Evolutionary conservation across 2,329 filamentous ascomycete genomes (phyloP).

Genomic region (Paraconiothyrium brasiliense): DNA sequence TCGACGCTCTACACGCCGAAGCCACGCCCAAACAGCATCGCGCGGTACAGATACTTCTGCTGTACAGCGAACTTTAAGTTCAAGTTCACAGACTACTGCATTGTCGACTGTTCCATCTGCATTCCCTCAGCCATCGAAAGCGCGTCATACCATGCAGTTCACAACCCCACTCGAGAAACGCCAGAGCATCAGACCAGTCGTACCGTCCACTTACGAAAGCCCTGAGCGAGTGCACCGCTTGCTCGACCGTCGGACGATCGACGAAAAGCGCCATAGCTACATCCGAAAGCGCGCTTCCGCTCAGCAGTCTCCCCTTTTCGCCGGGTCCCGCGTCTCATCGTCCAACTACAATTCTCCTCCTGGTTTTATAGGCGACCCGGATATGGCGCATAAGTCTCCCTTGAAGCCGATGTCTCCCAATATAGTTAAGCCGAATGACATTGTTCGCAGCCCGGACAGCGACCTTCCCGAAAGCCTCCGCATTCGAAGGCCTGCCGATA

Average conservation of each 20-base stretch:
- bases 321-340: slow-evolving; percentile 42
- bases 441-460: slow-evolving; percentile 23
- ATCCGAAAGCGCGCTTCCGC: slow-evolving; percentile 53
- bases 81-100: slow-evolving; percentile 49
- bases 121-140: slow-evolving; percentile 45
- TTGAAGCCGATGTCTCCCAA: slow-evolving; percentile 24
- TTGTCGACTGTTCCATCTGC: slow-evolving; percentile 51
- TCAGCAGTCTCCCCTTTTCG: slow-evolving; percentile 52
- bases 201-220: slow-evolving; percentile 43
- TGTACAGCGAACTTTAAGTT: slow-evolving; percentile 44
- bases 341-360: slow-evolving; percentile 39
- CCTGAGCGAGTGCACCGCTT: slow-evolving; percentile 18
- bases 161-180: slow-evolving; percentile 46
- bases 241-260: slow-evolving; percentile 47
- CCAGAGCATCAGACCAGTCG: slow-evolving; percentile 52
- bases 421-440: slow-evolving; percentile 30
- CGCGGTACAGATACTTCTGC: slow-evolving; percentile 37
- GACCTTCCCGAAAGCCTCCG: slow-evolving; percentile 16
- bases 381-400: slow-evolving; percentile 18
- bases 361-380: slow-evolving; percentile 26
- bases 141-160: slow-evolving; percentile 35
- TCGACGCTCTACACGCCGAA: slow-evolving; percentile 40
- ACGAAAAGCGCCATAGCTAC: slow-evolving; percentile 55
- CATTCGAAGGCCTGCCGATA: slow-evolving; percentile 25
- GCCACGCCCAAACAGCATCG: slow-evolving; percentile 40